Evolutionary conservation across 2,329 filamentous ascomycete species (phyloP).

Genomic region (Ilyonectria mors-panacis): DNA sequence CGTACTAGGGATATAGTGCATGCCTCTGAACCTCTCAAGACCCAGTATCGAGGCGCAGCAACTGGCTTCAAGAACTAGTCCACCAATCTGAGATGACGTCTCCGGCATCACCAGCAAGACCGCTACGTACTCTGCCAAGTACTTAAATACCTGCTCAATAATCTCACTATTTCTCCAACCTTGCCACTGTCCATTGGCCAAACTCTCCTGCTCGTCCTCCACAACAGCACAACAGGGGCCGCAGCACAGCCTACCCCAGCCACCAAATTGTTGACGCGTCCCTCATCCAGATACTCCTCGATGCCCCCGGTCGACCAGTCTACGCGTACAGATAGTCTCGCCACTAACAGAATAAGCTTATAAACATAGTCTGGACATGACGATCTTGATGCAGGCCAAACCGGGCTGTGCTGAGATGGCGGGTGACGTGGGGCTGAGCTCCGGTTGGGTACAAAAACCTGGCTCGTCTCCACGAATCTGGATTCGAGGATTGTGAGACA

Average conservation of each 20-base stretch:
- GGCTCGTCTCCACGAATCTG: background rate
- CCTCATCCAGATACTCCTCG: background rate
- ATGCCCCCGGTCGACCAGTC: background rate
- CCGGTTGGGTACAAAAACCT: background rate
- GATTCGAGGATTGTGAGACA: background rate
- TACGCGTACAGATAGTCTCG: slow-evolving; percentile 10
- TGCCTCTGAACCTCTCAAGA: background rate
- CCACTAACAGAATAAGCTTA: slow-evolving; percentile 23
- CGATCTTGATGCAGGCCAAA: background rate
- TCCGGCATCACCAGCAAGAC: background rate
- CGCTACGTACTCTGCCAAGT: background rate
- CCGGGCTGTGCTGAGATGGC: slow-evolving; percentile 15
- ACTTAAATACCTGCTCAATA: no score
- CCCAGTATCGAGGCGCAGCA: slow-evolving; percentile 1
- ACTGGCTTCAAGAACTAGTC: background rate
- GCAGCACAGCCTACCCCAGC: slow-evolving; percentile 5
- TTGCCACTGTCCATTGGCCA: no score
- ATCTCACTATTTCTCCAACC: no score
- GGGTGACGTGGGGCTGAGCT: background rate
- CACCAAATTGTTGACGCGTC: slow-evolving; percentile 6
- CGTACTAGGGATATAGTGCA: background rate
- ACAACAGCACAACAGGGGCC: no score
- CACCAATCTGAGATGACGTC: background rate
- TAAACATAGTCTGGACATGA: slow-evolving; percentile 3
- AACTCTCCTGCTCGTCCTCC: background rate